These are phyloP conservation scores for Hypoxylon trugodes DNA, from an alignment of 495 filamentous ascomycete genomes.

Conservation along the genomic window DNA sequence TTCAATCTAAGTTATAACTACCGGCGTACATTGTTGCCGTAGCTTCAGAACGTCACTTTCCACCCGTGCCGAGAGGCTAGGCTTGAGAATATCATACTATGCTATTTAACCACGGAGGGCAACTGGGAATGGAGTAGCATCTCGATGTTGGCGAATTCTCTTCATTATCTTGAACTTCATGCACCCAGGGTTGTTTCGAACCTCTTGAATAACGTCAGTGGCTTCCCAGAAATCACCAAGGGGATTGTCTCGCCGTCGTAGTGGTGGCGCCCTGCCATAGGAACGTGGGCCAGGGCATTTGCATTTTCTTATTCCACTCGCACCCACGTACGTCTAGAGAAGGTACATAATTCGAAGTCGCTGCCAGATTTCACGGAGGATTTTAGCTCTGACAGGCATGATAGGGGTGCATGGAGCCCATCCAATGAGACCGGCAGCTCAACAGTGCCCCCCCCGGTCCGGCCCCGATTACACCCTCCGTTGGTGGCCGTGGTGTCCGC, in stretches of 20 bases:
- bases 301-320: constrained; percentile 24
- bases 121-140: constrained; percentile 30
- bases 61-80: constrained; percentile 28
- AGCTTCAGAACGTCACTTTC: constrained; percentile 34
- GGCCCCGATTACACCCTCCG: constrained; percentile 32
- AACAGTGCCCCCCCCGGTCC: constrained; percentile 23
- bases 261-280: constrained; percentile 24
- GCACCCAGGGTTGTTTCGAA: constrained; percentile 19
- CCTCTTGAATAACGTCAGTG: constrained; percentile 32
- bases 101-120: constrained; percentile 16
- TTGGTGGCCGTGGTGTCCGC: constrained; percentile 27
- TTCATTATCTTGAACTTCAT: constrained; percentile 15
- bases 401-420: constrained; percentile 27
- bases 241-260: constrained; percentile 21
- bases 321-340: constrained; percentile 18
- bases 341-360: constrained; percentile 18
- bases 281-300: constrained; percentile 19
- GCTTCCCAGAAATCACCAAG: constrained; percentile 21
- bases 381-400: constrained; percentile 37
- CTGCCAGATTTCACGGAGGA: constrained; percentile 22
- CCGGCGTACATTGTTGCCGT: constrained; percentile 32
- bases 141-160: constrained; percentile 16
- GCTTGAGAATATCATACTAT: constrained; percentile 17
- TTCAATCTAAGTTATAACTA: constrained; percentile 37
- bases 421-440: constrained; percentile 30